Percentiles rank a stretch among this genome's conserved stretches.
Evolutionary conservation across 176 grass and related monocot species (phyloP).

Genomic region (Puccinellia tenuiflora): DNA sequence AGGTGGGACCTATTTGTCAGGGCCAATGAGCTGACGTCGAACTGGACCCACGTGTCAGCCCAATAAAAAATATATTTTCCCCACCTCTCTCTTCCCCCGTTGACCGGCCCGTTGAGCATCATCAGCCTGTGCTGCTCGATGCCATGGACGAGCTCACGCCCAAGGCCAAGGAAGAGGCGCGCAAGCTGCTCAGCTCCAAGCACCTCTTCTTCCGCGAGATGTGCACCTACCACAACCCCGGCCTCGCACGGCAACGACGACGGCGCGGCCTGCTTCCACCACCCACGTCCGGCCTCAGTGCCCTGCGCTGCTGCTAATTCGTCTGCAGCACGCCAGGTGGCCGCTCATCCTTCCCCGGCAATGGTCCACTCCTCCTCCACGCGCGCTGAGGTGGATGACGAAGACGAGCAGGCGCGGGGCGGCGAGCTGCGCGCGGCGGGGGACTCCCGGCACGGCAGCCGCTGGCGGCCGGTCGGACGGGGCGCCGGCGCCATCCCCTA

Average conservation of each 20-base stretch:
- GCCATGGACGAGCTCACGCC: constrained; percentile 51
- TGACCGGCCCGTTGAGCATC: no score
- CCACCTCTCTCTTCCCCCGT: no score
- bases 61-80: no score
- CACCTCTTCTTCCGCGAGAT: constrained; percentile 98
- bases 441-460: no score
- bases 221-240: constrained; percentile 85
- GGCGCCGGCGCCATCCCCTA: no score
- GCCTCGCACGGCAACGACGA: neutral
- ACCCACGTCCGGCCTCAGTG: constrained; percentile 7
- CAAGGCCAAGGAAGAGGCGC: constrained; percentile 82
- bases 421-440: no score
- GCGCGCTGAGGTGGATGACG: constrained; percentile 10
- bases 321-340: constrained; percentile 18
- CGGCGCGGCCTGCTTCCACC: constrained; percentile 36
- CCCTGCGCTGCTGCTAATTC: constrained; percentile 1
- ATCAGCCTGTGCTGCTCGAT: constrained; percentile 64
- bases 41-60: no score
- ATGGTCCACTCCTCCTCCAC: constrained; percentile 28
- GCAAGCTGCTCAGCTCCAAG: constrained; percentile 93
- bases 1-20: no score
- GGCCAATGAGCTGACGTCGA: no score
- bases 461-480: no score
- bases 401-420: no score
- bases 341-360: neutral